These are phyloP conservation scores for Coemansia sp. DNA, from an alignment of 192 early-diverging fungal species.

Conservation along the genomic window DNA sequence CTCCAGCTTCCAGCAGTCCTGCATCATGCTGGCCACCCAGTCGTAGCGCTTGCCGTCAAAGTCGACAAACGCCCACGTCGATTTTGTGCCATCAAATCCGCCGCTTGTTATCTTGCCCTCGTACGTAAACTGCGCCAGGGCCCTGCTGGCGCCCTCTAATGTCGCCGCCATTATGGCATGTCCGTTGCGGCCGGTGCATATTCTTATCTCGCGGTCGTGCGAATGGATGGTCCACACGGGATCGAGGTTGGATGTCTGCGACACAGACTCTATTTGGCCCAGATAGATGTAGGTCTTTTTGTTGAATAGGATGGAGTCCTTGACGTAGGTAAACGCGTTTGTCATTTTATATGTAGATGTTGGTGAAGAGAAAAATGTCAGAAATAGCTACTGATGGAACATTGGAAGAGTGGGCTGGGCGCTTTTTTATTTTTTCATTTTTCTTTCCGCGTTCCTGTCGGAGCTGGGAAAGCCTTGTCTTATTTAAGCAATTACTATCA, in stretches of 20 bases:
- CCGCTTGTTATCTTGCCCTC: constrained; percentile 34
- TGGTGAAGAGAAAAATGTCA: too few species aligned
- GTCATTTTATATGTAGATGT: constrained; percentile 36
- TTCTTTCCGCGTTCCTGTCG: too few species aligned
- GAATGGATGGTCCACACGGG: constrained; percentile 42
- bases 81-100: constrained; percentile 25
- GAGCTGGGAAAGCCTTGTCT: too few species aligned
- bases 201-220: constrained; percentile 17
- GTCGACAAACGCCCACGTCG: constrained; percentile 44
- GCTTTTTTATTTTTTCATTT: too few species aligned
- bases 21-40: constrained; percentile 52
- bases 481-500: too few species aligned
- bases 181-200: constrained; percentile 20
- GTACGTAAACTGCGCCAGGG: constrained; percentile 35
- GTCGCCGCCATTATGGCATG: constrained; percentile 20
- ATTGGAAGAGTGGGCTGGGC: too few species aligned
- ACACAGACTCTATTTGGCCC: constrained; percentile 26
- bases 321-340: constrained; percentile 47
- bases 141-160: constrained; percentile 26
- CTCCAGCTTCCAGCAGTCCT: constrained; percentile 53
- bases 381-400: too few species aligned
- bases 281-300: constrained; percentile 41
- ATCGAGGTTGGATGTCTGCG: constrained; percentile 28
- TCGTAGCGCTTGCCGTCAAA: constrained; percentile 46
- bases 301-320: constrained; percentile 41